Conservation (phyloP, 1,284 basidiomycete genomes). For the Ceratobasidium sp. region DNA sequence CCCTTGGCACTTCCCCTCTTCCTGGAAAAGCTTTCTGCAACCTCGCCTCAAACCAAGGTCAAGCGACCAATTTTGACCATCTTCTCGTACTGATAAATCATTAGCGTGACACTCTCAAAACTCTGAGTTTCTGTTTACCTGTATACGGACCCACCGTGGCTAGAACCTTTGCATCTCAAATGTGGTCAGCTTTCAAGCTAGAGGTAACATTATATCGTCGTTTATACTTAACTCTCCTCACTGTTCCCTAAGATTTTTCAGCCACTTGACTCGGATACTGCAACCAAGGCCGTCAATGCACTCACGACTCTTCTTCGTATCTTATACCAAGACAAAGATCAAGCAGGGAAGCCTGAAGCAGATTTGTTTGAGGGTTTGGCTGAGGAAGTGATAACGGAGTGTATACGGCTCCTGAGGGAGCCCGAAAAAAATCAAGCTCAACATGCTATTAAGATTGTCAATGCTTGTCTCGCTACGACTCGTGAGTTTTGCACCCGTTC, state of each 20-base stretch:
- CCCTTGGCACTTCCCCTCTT: conserved; percentile 86
- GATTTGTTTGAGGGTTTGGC: conserved; percentile 66
- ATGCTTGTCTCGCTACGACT: conserved; percentile 75
- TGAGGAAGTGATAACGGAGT: conserved; percentile 78
- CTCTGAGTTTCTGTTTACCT: conserved; percentile 77
- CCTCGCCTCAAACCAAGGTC: conserved; percentile 86
- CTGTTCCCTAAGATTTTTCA: conserved; percentile 76
- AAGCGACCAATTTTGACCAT: background rate
- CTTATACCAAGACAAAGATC: conserved; percentile 60
- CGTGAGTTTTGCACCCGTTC: conserved; percentile 58
- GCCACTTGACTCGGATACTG: conserved; percentile 78
- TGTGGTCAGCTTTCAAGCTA: conserved; percentile 88
- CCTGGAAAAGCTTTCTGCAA: conserved; percentile 89
- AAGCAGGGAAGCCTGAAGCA: conserved; percentile 49
- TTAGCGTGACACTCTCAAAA: conserved; percentile 82
- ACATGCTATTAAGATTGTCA: conserved; percentile 81
- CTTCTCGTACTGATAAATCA: background rate
- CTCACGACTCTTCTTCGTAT: conserved; percentile 75
- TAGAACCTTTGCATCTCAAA: conserved; percentile 68
- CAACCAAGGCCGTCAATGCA: conserved; percentile 73
- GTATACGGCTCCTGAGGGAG: conserved; percentile 77
- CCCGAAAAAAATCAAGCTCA: conserved; percentile 92
- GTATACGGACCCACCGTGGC: conserved; percentile 76
- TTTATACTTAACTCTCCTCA: background rate
- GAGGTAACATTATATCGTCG: conserved; percentile 63